These are phyloP conservation scores for Penstemon barbatus DNA, from an alignment of 257 asterid species.

Conservation along the genomic window DNA sequence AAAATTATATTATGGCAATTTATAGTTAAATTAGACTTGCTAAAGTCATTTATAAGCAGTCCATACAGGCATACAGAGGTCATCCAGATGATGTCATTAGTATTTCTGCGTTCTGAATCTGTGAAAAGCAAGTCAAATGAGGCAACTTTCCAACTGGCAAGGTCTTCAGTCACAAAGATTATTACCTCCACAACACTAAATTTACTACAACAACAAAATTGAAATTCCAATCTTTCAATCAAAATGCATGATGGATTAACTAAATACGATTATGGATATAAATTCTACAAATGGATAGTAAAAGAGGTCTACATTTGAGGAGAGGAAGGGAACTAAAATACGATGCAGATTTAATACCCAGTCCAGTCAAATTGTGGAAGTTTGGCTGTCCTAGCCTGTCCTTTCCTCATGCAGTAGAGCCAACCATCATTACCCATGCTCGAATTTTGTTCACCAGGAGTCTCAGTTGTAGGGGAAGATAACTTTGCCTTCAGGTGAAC, in stretches of 20 bases:
- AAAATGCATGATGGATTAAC: not conserved
- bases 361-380: slow-evolving; percentile 94
- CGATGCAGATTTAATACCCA: slow-evolving; percentile 49
- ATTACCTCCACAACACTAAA: not conserved
- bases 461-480: slow-evolving; percentile 47
- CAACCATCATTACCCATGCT: slow-evolving; percentile 57
- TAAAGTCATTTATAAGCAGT: not conserved
- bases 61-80: not conserved
- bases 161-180: not conserved
- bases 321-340: slow-evolving; percentile 1
- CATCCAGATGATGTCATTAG: not conserved
- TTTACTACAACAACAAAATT: not conserved
- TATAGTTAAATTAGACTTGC: not conserved
- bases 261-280: not conserved
- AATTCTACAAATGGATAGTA: not conserved
- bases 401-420: slow-evolving; percentile 90
- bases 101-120: not conserved
- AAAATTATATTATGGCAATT: not conserved
- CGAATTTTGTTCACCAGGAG: slow-evolving; percentile 43
- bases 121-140: not conserved
- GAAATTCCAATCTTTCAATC: not conserved
- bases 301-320: not conserved
- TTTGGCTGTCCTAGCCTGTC: slow-evolving; percentile 72
- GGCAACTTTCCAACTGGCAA: not conserved
- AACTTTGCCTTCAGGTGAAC: slow-evolving; percentile 74